Conservation (phyloP, 495 filamentous ascomycete species). For the Podospora conica region DNA sequence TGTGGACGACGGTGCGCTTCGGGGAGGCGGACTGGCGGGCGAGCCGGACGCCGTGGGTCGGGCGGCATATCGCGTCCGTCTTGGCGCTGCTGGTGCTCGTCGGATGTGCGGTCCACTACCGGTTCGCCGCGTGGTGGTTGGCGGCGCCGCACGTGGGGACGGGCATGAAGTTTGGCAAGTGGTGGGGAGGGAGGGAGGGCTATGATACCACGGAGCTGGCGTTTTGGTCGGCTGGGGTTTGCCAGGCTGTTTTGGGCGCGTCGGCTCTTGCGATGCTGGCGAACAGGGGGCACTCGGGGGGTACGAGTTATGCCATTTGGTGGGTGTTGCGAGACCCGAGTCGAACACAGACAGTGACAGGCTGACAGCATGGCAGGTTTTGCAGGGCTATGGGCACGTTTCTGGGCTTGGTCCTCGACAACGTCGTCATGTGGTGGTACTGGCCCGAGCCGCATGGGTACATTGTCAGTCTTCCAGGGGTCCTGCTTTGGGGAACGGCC, state of each 20-base stretch:
- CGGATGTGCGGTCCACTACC: slow-evolving; percentile 26
- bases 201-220: neutral
- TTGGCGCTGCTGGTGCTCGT: slow-evolving; percentile 22
- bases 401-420: slow-evolving; percentile 26
- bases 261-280: neutral
- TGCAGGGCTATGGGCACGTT: slow-evolving; percentile 28
- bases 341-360: neutral
- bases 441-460: slow-evolving; percentile 40
- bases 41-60: slow-evolving; percentile 27
- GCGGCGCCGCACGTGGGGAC: neutral
- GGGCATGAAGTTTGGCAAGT: neutral
- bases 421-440: slow-evolving; percentile 32
- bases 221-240: neutral
- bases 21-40: slow-evolving; percentile 29
- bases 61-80: slow-evolving; percentile 29
- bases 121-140: slow-evolving; percentile 19
- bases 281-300: neutral
- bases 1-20: slow-evolving; percentile 33
- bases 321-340: neutral
- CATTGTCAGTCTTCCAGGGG: slow-evolving; percentile 27
- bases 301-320: neutral
- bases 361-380: neutral
- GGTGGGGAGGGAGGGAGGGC: neutral
- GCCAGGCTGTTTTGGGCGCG: neutral
- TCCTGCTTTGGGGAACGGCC: slow-evolving; percentile 30